Evolutionary conservation across 2,329 filamentous ascomycete species (phyloP).

Genomic region (Pseudocercospora fijiensis): DNA sequence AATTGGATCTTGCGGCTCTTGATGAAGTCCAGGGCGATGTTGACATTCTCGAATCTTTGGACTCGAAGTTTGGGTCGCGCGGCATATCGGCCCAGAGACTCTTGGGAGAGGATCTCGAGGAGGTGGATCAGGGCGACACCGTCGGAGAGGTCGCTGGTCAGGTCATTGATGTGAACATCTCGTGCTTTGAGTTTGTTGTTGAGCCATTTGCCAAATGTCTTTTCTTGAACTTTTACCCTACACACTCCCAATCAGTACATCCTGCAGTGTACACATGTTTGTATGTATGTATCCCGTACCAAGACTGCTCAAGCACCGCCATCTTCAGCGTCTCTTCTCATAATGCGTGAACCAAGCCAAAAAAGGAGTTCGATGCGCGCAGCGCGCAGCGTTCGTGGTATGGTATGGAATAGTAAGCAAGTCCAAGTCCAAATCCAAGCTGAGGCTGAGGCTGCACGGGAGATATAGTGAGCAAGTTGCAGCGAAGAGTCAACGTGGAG

Average conservation of each 20-base stretch:
- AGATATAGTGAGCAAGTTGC: too few species aligned
- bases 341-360: conserved; percentile 6
- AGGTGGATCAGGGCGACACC: conserved; percentile 95
- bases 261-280: neutral
- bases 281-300: conserved; percentile 13
- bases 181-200: conserved; percentile 89
- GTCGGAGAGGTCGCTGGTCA: conserved; percentile 87
- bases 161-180: conserved; percentile 76
- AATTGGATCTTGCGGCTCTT: conserved; percentile 88
- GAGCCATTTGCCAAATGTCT: conserved; percentile 99
- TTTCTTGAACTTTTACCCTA: conserved; percentile 64
- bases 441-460: neutral
- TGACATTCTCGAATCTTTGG: conserved; percentile 97
- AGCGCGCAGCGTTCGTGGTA: too few species aligned
- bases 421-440: neutral
- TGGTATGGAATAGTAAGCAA: neutral
- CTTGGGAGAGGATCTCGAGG: conserved; percentile 90
- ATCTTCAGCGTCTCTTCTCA: conserved; percentile 24
- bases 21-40: conserved; percentile 91
- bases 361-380: conserved; percentile 3
- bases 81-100: conserved; percentile 94
- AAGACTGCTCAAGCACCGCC: conserved; percentile 54
- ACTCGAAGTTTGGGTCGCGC: conserved; percentile 94
- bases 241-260: conserved; percentile 8
- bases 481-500: too few species aligned